A percentile compares a stretch with the other conserved stretches of the same genome.
Evolutionary conservation across 345 rosid genomes (phyloP).

Genomic region (Streptanthus diversifolius): DNA sequence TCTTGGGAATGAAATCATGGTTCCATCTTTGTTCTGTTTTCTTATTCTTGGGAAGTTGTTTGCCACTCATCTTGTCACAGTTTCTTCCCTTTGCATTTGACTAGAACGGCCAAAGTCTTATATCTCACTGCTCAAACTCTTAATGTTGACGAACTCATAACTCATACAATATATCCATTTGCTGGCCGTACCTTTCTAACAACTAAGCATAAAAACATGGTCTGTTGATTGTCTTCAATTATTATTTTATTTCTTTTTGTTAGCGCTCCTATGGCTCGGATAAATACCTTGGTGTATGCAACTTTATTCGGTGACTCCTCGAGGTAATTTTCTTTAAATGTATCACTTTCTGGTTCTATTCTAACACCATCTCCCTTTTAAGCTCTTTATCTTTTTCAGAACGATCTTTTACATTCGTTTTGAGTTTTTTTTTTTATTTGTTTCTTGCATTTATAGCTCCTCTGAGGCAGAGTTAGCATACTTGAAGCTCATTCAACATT

Average conservation of each 20-base stretch:
- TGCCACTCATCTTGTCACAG: not conserved
- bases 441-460: slow-evolving; percentile 47
- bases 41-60: slow-evolving; percentile 4
- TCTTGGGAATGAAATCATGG: too few species aligned
- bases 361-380: not conserved
- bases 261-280: slow-evolving; percentile 86
- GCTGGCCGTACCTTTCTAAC: not conserved
- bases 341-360: slow-evolving; percentile 4
- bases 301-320: slow-evolving; percentile 74
- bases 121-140: not conserved
- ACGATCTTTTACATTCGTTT: slow-evolving; percentile 4
- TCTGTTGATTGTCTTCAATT: not conserved
- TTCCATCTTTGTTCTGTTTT: slow-evolving; percentile 11
- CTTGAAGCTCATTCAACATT: slow-evolving; percentile 86
- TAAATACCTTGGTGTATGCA: slow-evolving; percentile 75
- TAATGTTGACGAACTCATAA: slow-evolving; percentile 4
- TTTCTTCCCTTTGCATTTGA: not conserved
- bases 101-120: not conserved
- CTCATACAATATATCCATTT: not conserved
- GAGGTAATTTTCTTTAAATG: slow-evolving; percentile 46
- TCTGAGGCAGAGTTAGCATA: slow-evolving; percentile 84
- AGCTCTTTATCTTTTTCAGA: slow-evolving; percentile 15
- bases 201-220: not conserved
- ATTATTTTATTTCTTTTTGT: not conserved
- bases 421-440: not conserved